Evolutionary conservation across 1,284 basidiomycete genomes (phyloP).

Genomic region (Blastosporella zonata): DNA sequence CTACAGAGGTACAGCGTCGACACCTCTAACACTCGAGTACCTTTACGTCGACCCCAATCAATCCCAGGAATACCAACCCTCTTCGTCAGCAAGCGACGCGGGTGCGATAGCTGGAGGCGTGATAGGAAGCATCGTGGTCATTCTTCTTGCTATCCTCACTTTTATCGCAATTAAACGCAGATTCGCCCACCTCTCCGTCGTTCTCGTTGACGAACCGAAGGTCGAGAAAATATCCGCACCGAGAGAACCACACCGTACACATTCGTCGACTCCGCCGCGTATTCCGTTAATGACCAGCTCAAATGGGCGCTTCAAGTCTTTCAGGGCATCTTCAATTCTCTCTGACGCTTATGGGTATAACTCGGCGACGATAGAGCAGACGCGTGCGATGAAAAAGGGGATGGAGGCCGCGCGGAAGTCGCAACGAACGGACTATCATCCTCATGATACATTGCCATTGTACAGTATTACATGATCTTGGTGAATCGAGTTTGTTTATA

Average conservation of each 20-base stretch:
- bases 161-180: neutral
- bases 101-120: constrained; percentile 17
- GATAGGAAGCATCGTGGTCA: constrained; percentile 10
- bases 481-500: too few relatives aligned
- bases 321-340: neutral
- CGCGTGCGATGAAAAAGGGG: constrained; percentile 9
- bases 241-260: neutral
- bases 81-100: neutral
- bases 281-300: neutral
- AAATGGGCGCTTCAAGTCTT: neutral
- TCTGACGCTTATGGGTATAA: constrained; percentile 7
- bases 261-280: neutral
- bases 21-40: constrained; percentile 18
- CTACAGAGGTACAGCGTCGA: constrained; percentile 10
- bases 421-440: neutral
- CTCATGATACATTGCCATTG: neutral
- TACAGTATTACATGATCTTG: neutral
- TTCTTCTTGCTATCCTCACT: constrained; percentile 7
- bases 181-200: neutral
- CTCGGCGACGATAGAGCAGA: constrained; percentile 10
- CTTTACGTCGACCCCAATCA: constrained; percentile 8
- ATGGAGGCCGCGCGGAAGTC: neutral
- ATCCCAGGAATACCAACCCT: neutral
- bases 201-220: neutral
- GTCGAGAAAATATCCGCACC: neutral